Evolutionary conservation across 2,329 filamentous ascomycete genomes (phyloP), one percentile per base, ranked within the genome.

Genomic region (Pseudogymnoascus sp.): DNA sequence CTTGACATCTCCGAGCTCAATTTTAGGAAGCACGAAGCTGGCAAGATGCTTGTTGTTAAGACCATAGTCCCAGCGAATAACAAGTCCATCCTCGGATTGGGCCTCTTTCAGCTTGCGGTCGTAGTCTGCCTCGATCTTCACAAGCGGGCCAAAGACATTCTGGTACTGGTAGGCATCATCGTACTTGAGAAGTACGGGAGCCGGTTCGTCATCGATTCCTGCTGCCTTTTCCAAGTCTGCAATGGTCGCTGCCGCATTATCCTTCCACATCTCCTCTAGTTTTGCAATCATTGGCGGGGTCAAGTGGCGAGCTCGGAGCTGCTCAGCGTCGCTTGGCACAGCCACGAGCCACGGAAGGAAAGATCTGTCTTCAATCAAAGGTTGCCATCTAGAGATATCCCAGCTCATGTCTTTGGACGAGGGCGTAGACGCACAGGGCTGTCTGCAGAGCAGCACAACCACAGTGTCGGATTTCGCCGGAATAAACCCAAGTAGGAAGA

Each of bases 401-500:
- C 94, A 99, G 75, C 94, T 99, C 92, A 99, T 97, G 72, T 99
- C 94, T 77, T 99, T 99, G 67, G 91, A 93, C 35, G 94, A 97
- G 1, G 92, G 90, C 78, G 90, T 93, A 28, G 94, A 89, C 35
- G 93, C 94, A 75, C 94, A 99, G 55, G 94, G 94, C 76, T 97
- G 94, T 65, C 94, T 92, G 75, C 94, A 99, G 38, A 99, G 84
- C 49, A 99, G 85, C 23, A 99, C 94, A 6, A 99, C 95, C 28
- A 99, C 94, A 0, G 94, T 97, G 72, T 99, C 95, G 9, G 94
- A 97, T 74, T 99, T 99, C 62, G 94, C 94, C 8, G 94, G 95
- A 69, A 99, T 99, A 74, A 99, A 99, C 5, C 94, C 94, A 28
- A 99, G 87, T 36, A 97, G 82, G 70, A 99, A 99, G 58, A 97